These are phyloP conservation scores for Hyaloscypha variabilis DNA, from an alignment of 495 filamentous ascomycete species.

Conservation along the genomic window DNA sequence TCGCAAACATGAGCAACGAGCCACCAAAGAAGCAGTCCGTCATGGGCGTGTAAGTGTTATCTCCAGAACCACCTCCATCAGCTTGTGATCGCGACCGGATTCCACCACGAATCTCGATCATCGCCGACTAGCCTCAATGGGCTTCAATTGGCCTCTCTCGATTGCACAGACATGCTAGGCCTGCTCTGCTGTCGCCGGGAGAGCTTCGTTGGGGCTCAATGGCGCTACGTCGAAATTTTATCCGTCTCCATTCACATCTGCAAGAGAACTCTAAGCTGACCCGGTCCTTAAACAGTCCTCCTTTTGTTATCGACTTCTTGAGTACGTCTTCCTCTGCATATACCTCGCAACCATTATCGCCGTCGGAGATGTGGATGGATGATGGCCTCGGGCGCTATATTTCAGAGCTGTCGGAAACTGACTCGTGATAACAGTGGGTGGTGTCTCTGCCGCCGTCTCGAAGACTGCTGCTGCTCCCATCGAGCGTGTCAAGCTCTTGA, in stretches of 20 bases:
- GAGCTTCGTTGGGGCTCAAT: conserved; percentile 32
- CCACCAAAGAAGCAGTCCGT: conserved; percentile 70
- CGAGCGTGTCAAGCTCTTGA: conserved; percentile 99
- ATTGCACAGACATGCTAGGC: conserved; percentile 24
- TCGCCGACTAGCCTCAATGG: conserved; percentile 17
- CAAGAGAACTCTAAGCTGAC: conserved; percentile 37
- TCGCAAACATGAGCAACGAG: conserved; percentile 49
- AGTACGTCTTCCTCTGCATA: conserved; percentile 67
- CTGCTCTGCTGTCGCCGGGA: conserved; percentile 6
- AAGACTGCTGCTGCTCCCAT: conserved; percentile 99
- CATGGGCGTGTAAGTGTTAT: conserved; percentile 83
- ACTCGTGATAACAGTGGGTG: conserved; percentile 76
- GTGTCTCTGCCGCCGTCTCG: conserved; percentile 99
- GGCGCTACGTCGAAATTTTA: conserved; percentile 30
- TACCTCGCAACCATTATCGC: conserved; percentile 9
- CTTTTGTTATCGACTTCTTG: conserved; percentile 91
- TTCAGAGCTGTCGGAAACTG: conserved; percentile 33
- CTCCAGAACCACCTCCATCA: conserved; percentile 14
- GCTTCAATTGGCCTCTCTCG: conserved; percentile 27
- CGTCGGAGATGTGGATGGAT: conserved; percentile 19
- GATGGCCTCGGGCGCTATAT: conserved; percentile 22
- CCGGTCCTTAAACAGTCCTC: conserved; percentile 37
- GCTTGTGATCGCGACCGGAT: conserved; percentile 22
- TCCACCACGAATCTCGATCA: conserved; percentile 16
- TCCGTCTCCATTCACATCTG: conserved; percentile 28